phyloP scores from a whole-genome alignment of 805 yeast species.

The Wickerhamiella nectarea region DNA sequence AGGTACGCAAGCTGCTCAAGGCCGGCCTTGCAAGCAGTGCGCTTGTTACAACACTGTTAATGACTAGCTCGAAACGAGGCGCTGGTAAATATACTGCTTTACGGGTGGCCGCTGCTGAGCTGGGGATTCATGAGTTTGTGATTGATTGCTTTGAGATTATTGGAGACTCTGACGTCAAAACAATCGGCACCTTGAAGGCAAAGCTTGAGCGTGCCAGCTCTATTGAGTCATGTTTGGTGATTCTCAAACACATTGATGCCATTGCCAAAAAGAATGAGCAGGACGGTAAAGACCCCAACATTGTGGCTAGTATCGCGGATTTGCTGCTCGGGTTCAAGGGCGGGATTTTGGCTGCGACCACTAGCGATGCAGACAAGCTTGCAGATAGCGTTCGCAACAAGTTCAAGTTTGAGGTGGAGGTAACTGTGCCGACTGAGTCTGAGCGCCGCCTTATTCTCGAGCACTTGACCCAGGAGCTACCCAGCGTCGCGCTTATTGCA shows the following conservation, averaged over 20 bases:
- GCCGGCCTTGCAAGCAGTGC: constrained; percentile 32
- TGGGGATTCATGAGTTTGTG: constrained; percentile 55
- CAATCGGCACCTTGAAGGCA: constrained; percentile 65
- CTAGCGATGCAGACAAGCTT: constrained; percentile 52
- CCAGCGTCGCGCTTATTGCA: constrained; percentile 9
- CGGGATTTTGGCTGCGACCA: constrained; percentile 50
- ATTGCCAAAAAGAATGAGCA: constrained; percentile 55
- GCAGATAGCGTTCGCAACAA: constrained; percentile 52
- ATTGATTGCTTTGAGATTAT: constrained; percentile 57
- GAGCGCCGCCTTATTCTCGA: constrained; percentile 58
- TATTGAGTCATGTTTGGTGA: constrained; percentile 34
- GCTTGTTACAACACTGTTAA: constrained; percentile 46
- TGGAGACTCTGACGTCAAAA: constrained; percentile 63
- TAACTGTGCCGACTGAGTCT: constrained; percentile 63
- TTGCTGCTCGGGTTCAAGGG: constrained; percentile 35
- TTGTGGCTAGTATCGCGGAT: constrained; percentile 38
- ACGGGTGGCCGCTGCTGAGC: constrained; percentile 36
- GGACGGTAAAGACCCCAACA: constrained; percentile 33
- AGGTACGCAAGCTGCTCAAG: constrained; percentile 39
- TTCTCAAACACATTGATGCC: constrained; percentile 62
- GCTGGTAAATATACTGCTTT: constrained; percentile 67
- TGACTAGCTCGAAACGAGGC: constrained; percentile 58
- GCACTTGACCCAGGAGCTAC: constrained; percentile 26
- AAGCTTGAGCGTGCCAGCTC: constrained; percentile 51
- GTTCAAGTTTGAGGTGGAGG: constrained; percentile 61